Conservation (phyloP, 164 flowering plant genomes). For the Santalum album region DNA sequence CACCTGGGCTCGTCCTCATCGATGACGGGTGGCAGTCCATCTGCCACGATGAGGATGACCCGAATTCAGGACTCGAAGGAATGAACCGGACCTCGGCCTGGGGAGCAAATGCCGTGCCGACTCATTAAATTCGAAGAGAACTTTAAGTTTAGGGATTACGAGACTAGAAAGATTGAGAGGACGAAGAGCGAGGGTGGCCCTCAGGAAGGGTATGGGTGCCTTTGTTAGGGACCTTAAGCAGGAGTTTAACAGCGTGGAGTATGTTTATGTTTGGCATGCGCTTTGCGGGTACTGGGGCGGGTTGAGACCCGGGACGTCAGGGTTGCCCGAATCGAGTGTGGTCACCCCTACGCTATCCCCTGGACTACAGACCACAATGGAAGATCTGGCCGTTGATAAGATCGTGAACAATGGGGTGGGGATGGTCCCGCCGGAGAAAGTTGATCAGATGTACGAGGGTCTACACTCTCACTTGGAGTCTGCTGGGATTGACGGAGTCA, state of each 20-base stretch:
- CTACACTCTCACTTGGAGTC: slow-evolving; percentile 63
- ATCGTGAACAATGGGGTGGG: slow-evolving; percentile 72
- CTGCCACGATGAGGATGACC: slow-evolving; percentile 35
- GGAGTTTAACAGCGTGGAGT: slow-evolving; percentile 48
- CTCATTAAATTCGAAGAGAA: slow-evolving; percentile 52
- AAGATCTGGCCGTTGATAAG: slow-evolving; percentile 86
- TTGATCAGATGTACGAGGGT: slow-evolving; percentile 63
- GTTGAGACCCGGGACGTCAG: slow-evolving; percentile 42
- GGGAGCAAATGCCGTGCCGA: slow-evolving; percentile 72
- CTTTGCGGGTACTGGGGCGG: slow-evolving; percentile 96
- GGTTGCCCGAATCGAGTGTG: slow-evolving; percentile 38
- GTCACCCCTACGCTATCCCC: slow-evolving; percentile 43
- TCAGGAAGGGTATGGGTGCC: slow-evolving; percentile 57
- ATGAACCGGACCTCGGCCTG: slow-evolving; percentile 38
- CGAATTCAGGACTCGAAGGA: slow-evolving; percentile 29
- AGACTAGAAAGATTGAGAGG: slow-evolving; percentile 4
- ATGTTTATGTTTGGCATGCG: slow-evolving; percentile 91
- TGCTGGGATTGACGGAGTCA: slow-evolving; percentile 85
- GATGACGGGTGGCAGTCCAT: slow-evolving; percentile 88
- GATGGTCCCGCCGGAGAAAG: slow-evolving; percentile 64
- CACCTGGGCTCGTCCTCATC: slow-evolving; percentile 61
- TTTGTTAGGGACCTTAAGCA: slow-evolving; percentile 66
- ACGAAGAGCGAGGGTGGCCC: not conserved
- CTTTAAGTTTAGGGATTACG: slow-evolving; percentile 49
- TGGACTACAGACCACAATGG: slow-evolving; percentile 71